Conservation (phyloP, 306 rosid species). For the Prunus mume region DNA sequence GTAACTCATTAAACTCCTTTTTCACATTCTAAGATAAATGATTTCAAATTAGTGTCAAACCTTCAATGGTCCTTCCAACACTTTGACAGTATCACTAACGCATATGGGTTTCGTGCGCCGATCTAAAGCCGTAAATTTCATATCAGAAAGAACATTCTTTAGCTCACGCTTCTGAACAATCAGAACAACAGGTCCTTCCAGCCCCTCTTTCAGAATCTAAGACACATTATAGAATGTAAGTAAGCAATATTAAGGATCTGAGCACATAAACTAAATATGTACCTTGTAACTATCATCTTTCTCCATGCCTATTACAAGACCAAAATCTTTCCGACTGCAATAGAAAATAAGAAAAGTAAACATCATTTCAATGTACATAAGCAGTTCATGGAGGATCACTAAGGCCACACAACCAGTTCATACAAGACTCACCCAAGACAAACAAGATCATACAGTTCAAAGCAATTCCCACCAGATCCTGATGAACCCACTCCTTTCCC, state of each 20-base stretch:
- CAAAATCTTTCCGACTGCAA: slow-evolving; percentile 89
- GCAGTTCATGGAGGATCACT: not conserved
- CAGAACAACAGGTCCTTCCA: slow-evolving; percentile 62
- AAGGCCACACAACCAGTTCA: slow-evolving; percentile 23
- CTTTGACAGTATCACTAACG: slow-evolving; percentile 67
- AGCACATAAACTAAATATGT: slow-evolving; percentile 18
- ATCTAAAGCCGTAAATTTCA: slow-evolving; percentile 79
- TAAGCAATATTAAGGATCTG: not conserved
- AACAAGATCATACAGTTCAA: slow-evolving; percentile 71
- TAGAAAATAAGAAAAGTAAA: slow-evolving; percentile 13
- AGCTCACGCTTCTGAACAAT: slow-evolving; percentile 47
- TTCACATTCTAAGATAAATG: not conserved
- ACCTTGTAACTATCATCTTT: slow-evolving; percentile 89
- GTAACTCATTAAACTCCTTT: slow-evolving; percentile 10
- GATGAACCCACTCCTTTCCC: slow-evolving; percentile 56
- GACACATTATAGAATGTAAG: slow-evolving; percentile 12
- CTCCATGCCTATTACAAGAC: slow-evolving; percentile 72
- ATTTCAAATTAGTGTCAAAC: slow-evolving; percentile 37
- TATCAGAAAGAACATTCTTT: slow-evolving; percentile 57
- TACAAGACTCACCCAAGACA: slow-evolving; percentile 74
- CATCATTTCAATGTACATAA: not conserved
- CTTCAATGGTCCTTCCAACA: slow-evolving; percentile 72
- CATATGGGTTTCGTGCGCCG: slow-evolving; percentile 52
- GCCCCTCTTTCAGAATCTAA: slow-evolving; percentile 76
- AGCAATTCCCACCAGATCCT: slow-evolving; percentile 40